phyloP scores from a whole-genome alignment of 345 rosid species.

The Gynandropsis gynandra region DNA sequence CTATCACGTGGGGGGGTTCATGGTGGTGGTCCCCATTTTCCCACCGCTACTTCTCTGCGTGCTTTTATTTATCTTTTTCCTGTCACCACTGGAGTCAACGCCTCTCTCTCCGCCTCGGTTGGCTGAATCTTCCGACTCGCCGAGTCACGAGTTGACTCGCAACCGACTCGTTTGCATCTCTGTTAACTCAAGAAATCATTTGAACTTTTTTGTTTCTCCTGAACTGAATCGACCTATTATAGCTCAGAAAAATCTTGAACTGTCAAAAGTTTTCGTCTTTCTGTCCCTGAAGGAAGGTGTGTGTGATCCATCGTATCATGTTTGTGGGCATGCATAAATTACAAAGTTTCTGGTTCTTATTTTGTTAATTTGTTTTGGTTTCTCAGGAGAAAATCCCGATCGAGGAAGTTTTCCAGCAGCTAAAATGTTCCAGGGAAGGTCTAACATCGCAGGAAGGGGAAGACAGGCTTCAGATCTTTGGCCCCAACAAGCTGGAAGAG shows the following conservation, averaged over 20 bases:
- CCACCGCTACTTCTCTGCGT: constrained; percentile 4
- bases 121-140: neutral
- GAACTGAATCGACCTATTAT: constrained; percentile 1
- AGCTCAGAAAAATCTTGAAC: neutral
- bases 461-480: constrained; percentile 69
- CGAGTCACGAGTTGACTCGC: constrained; percentile 8
- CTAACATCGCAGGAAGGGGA: constrained; percentile 55
- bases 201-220: neutral
- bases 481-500: constrained; percentile 95
- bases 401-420: constrained; percentile 88
- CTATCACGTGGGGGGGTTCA: constrained; percentile 12
- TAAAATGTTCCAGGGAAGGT: constrained; percentile 76
- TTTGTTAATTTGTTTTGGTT: neutral
- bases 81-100: constrained; percentile 13
- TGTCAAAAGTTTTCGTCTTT: neutral
- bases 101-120: constrained; percentile 6
- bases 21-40: constrained; percentile 16
- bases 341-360: neutral
- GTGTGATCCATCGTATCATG: neutral
- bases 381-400: constrained; percentile 71
- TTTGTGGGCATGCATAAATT: neutral
- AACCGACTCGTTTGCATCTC: neutral
- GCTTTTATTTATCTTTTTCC: too few relatives aligned
- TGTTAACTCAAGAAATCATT: neutral
- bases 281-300: neutral